phyloP scores from a whole-genome alignment of 108 stramenopile species.

The Chaetoceros tenuissimus region DNA sequence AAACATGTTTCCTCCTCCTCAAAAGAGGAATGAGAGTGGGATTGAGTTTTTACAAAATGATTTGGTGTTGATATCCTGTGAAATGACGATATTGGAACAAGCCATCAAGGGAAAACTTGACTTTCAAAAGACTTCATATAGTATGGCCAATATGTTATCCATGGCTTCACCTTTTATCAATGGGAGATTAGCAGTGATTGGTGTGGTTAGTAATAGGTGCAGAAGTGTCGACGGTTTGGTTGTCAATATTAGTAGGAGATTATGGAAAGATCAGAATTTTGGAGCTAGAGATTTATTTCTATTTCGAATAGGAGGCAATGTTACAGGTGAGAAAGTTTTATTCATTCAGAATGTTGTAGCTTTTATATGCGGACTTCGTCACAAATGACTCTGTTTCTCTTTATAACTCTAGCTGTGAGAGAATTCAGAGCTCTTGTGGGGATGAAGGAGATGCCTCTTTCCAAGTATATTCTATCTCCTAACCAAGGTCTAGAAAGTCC shows the following conservation, averaged over 20 bases:
- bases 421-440: slow-evolving; percentile 32
- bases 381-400: not conserved
- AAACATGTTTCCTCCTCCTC: too few species aligned
- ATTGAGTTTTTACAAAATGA: not conserved
- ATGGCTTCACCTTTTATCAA: not conserved
- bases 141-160: not conserved
- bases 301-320: slow-evolving; percentile 30
- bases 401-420: slow-evolving; percentile 28
- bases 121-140: not conserved
- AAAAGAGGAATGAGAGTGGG: not conserved
- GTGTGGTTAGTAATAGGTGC: slow-evolving; percentile 3
- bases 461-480: slow-evolving; percentile 19
- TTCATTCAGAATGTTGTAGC: not conserved
- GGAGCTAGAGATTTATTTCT: slow-evolving; percentile 23
- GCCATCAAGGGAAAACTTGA: not conserved
- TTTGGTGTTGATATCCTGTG: not conserved
- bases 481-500: not conserved
- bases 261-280: slow-evolving; percentile 12
- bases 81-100: not conserved
- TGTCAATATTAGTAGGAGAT: not conserved
- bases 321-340: slow-evolving; percentile 23
- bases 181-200: not conserved
- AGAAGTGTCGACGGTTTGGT: slow-evolving; percentile 1
- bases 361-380: not conserved
- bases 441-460: slow-evolving; percentile 23